Base-by-base conservation (phyloP, 2,329 filamentous ascomycete species). In the Talaromyces funiculosus region DNA sequence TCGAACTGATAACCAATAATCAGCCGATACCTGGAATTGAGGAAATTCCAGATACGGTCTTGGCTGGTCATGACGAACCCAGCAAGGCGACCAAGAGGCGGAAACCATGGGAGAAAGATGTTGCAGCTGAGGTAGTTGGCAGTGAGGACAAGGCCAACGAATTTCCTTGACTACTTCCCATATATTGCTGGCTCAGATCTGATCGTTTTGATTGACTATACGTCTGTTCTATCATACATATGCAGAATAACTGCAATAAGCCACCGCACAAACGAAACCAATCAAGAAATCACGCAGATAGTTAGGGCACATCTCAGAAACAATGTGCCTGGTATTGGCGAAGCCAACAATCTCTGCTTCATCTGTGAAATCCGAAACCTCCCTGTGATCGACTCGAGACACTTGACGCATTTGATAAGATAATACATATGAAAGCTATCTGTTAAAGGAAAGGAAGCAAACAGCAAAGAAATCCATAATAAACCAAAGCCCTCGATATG, bases 21-120 rank as follows among this genome's bases (percentile, higher is more conserved):
- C 86, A 90, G 67, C 87, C 90, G 0, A 88, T 97, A 45, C 91
- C 92, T 1, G 92, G 92, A 0, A 95, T 97, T 69, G 86, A 87
- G 66, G 85, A 96, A 64, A 93, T 97, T 57, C 91, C 92, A 4
- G 84, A 90, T 66, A 94, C 88, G 0, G 80, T 96, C 4, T 80
- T 92, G 20, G 81, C 86, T 58, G 88, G 88, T 4, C 84, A 90
- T 62, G 87, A 89, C 62, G 83, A 82, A 22, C 72, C 79, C 54
- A 78, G 80, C 58, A 78, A 77, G n/a, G 80, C 78, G 22, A 69
- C 77, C n/a, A 78, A 74, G 66, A 79, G 86, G 66, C 81, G 76
- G 69, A 89, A 89, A 75, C 92, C 92, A 0, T 97, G 92, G 92
- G 92, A 96, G 77, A 89, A 81, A 67, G 80, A 54, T 22, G n/a